Evolutionary conservation across 1,284 basidiomycete species (phyloP).

Genomic region (Trichosporon inkin): DNA sequence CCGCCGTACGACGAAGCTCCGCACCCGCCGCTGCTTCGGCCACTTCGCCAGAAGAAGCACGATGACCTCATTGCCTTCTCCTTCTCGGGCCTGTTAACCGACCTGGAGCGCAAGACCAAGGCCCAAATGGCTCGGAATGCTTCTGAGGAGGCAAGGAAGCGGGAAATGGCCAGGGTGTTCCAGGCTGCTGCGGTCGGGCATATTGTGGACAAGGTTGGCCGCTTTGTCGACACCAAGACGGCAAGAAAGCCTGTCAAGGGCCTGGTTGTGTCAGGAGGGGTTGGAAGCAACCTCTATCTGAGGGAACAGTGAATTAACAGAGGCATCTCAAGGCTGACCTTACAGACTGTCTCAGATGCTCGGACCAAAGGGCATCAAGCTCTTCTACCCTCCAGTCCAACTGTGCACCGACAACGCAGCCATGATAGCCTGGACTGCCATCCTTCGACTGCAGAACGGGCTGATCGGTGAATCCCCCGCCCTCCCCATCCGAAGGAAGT

Average conservation of each 20-base stretch:
- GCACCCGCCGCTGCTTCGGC: constrained; percentile 54
- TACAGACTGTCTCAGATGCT: constrained; percentile 29
- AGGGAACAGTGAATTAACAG: constrained; percentile 57
- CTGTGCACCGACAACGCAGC: constrained; percentile 92
- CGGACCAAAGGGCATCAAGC: constrained; percentile 8
- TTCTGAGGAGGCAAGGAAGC: constrained; percentile 14
- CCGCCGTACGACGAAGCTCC: constrained; percentile 33
- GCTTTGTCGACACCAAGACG: constrained; percentile 58
- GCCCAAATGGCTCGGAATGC: not conserved
- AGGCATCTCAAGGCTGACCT: constrained; percentile 1
- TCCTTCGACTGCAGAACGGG: constrained; percentile 66
- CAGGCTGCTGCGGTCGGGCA: constrained; percentile 68
- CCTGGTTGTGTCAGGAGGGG: constrained; percentile 82
- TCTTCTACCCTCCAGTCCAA: constrained; percentile 63
- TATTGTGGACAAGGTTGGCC: constrained; percentile 65
- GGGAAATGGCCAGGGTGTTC: constrained; percentile 62
- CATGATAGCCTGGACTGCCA: constrained; percentile 89
- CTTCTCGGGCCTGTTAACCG: constrained; percentile 67
- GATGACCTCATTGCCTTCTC: constrained; percentile 61
- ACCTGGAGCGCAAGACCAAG: constrained; percentile 48
- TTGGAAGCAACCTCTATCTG: constrained; percentile 75
- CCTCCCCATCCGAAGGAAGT: constrained; percentile 45
- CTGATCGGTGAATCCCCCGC: constrained; percentile 56
- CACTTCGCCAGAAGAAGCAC: constrained; percentile 50
- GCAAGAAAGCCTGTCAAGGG: constrained; percentile 51